These are phyloP conservation scores for Pleurotus ostreatus DNA, from an alignment of 768 basidiomycete genomes.

Conservation along the genomic window DNA sequence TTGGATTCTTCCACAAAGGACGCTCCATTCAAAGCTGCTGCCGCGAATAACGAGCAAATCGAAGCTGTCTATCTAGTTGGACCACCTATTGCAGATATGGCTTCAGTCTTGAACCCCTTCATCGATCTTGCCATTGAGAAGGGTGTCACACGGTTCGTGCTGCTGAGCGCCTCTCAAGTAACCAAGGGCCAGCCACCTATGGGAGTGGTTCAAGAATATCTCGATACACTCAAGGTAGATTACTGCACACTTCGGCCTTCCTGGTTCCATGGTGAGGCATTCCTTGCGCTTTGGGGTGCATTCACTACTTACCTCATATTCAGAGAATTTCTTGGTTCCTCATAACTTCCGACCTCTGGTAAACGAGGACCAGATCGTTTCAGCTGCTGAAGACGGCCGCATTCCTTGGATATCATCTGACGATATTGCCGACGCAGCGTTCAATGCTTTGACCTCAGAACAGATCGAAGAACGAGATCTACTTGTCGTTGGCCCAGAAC, in stretches of 20 bases:
- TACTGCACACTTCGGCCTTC: conserved; percentile 31
- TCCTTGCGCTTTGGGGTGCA: neutral
- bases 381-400: conserved; percentile 22
- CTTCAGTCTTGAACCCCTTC: conserved; percentile 20
- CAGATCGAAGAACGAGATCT: conserved; percentile 21
- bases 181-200: conserved; percentile 18
- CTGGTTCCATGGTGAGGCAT: conserved; percentile 30
- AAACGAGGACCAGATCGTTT: conserved; percentile 19
- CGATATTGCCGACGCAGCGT: conserved; percentile 29
- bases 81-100: conserved; percentile 16
- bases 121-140: conserved; percentile 27
- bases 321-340: conserved; percentile 26
- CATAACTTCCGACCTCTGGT: conserved; percentile 18
- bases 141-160: conserved; percentile 30
- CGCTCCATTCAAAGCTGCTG: conserved; percentile 24
- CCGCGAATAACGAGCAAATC: conserved; percentile 16
- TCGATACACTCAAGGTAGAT: conserved; percentile 26
- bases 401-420: conserved; percentile 25
- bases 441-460: conserved; percentile 22
- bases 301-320: neutral
- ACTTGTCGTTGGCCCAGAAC: conserved; percentile 28
- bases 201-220: conserved; percentile 31
- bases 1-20: conserved; percentile 25
- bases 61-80: conserved; percentile 28
- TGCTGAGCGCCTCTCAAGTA: conserved; percentile 22